Conservation (phyloP, 2,329 filamentous ascomycete species). For the Colletotrichum sp. region DNA sequence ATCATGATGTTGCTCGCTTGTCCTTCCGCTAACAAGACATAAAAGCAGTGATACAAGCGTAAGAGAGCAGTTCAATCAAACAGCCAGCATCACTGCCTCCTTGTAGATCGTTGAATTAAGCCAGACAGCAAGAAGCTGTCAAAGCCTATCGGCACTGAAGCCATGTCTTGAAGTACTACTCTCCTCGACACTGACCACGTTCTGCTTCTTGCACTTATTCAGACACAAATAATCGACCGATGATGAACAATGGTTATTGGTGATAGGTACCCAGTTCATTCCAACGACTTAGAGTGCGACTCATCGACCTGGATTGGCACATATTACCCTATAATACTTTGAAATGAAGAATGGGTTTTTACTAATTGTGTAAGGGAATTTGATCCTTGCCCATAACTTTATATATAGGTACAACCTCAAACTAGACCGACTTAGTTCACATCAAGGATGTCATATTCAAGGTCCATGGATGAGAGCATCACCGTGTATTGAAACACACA, state of each 20-base stretch:
- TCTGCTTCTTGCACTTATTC: neutral
- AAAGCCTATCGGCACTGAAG: neutral
- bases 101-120: rapidly evolving
- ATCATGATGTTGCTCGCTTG: neutral
- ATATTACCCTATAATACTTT: neutral
- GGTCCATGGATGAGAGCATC: no score
- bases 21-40: neutral
- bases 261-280: neutral
- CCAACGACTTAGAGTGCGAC: neutral
- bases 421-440: rapidly evolving
- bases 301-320: neutral
- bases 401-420: neutral
- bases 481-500: no score
- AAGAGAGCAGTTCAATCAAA: neutral
- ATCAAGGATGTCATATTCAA: no score
- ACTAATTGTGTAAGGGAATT: neutral
- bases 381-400: neutral
- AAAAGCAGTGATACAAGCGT: neutral
- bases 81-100: rapidly evolving
- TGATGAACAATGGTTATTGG: neutral
- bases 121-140: neutral
- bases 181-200: neutral
- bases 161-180: neutral
- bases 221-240: neutral
- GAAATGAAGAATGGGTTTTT: neutral